Evolutionary conservation across 306 rosid genomes (phyloP).

Genomic region (Coriaria nepalensis): DNA sequence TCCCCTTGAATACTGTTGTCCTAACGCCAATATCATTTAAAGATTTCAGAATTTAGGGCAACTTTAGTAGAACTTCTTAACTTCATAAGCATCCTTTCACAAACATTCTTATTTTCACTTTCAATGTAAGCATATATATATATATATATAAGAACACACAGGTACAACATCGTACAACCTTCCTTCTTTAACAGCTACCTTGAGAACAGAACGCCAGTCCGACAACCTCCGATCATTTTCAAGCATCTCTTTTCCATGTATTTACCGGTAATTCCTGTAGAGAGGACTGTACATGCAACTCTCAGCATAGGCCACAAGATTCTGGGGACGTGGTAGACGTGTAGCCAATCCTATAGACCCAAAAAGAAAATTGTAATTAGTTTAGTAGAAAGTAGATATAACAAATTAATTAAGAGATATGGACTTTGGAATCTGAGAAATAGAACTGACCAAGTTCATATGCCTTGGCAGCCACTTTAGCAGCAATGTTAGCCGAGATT

Average conservation of each 20-base stretch:
- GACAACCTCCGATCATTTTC: too few species aligned
- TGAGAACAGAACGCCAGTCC: too few species aligned
- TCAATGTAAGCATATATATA: too few species aligned
- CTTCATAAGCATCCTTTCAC: too few species aligned
- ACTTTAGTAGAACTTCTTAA: too few species aligned
- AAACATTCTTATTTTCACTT: too few species aligned
- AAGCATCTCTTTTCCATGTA: not conserved
- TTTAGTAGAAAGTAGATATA: not conserved
- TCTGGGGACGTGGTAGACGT: slow-evolving; percentile 67
- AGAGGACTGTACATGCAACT: slow-evolving; percentile 80
- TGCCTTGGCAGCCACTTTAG: slow-evolving; percentile 80
- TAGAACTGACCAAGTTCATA: slow-evolving; percentile 56
- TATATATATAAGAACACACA: too few species aligned
- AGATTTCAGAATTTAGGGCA: too few species aligned
- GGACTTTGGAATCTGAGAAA: not conserved
- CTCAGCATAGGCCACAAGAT: slow-evolving; percentile 74
- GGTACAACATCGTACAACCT: too few species aligned
- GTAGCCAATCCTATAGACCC: slow-evolving; percentile 58
- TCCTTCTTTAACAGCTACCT: too few species aligned
- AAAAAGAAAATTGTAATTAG: not conserved
- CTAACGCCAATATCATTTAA: too few species aligned
- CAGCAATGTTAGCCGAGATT: slow-evolving; percentile 77
- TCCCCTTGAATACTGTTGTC: too few species aligned
- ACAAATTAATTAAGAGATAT: not conserved
- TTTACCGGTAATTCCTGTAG: slow-evolving; percentile 57